Evolutionary conservation across 2,329 filamentous ascomycete species (phyloP), one percentile per base, ranked within the genome.

Genomic region (Lachnellula arida): DNA sequence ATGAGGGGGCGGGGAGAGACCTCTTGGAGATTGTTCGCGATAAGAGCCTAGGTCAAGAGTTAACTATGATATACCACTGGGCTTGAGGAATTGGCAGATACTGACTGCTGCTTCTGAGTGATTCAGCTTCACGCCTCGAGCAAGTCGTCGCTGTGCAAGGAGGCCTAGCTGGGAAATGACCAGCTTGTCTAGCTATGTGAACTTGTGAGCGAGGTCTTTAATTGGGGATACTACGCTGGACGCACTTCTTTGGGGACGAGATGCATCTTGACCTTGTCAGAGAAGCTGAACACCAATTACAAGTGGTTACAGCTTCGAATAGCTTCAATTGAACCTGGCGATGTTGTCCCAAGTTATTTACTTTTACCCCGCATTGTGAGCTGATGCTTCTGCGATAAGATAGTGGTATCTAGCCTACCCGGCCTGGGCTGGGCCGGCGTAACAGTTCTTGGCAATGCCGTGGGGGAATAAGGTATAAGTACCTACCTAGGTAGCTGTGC

Each of bases 21-120:
- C 73, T 97, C 93, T 73, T 97, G 93, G 49, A 97, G 81, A 72
- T 92, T 92, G 70, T 84, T 91, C 60, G 92, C 86, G 68, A 97
- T 95, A 63, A 92, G 81, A 28, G 87, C 88, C 86, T 88, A 49
- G 22, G 8, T 12, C 12, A 5, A 17, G 22, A n/a, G 54, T 65
- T 50, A 66, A 58, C 28, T 49, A 39, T 15, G 8, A 5, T 23
- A 55, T 51, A 14, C 15, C 9, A 32, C 2, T 23, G 39, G 8
- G 53, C 5, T 39, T 47, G 15, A 39, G 54, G 40, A 55, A 60
- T 73, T 68, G 73, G 32, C 5, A 17, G 34, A 34, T 25, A 67
- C 73, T 53, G 74, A 94, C 90, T 63, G 84, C 86, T 59, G 93
- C 91, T 77, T 97, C 93, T 34, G 88, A 80, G 75, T 96, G 91